Base-by-base conservation (phyloP, 2,329 filamentous ascomycete genomes). In the Talaromyces sp. region DNA sequence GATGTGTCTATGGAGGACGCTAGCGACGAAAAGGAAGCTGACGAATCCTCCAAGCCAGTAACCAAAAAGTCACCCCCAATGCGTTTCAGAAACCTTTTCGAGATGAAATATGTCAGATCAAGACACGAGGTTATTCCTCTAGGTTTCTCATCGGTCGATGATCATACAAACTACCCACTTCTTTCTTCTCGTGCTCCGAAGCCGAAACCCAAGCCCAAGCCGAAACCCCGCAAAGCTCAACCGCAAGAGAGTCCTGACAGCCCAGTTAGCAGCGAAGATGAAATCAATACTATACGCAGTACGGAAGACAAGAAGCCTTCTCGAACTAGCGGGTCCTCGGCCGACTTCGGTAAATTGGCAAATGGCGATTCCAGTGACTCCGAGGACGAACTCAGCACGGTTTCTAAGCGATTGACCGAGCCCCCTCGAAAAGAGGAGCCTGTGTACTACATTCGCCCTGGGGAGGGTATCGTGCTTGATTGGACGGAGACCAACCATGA, bases 391-490 rank as follows among this genome's bases (percentile, higher is more conserved):
- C 62, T 67, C 51, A 62, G 68, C 34, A 65, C 67, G 56, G 64
- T 68, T n/a, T 65, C 69, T 56, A 61, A 7, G 13, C 45, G 61
- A 8, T 56, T 68, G 1, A 58, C 63, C 0, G 73, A 78, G 36
- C 36, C 36, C 11, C 27, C 70, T 72, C 45, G 40, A 69, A 25
- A 47, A 15, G 62, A 64, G 49, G 62, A 58, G 4, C 75, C 84
- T 68, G 86, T 86, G 3, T 87, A 90, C 0, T 80, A 96, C 47
- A 85, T 98, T 69, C 87, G 91, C 40, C 85, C 94, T 29, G 90
- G 91, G 60, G 95, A 99, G 77, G 91, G 87, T 27, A 88, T 99
- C 58, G 83, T 98, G 5, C 85, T 97, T 11, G 93, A 98, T 71
- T 99, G 94, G 93, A 86, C 83, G 51, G 81, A 87, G 7, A 83